Conservation (phyloP, 2,329 filamentous ascomycete species). For the Venturiaceae sp. region DNA sequence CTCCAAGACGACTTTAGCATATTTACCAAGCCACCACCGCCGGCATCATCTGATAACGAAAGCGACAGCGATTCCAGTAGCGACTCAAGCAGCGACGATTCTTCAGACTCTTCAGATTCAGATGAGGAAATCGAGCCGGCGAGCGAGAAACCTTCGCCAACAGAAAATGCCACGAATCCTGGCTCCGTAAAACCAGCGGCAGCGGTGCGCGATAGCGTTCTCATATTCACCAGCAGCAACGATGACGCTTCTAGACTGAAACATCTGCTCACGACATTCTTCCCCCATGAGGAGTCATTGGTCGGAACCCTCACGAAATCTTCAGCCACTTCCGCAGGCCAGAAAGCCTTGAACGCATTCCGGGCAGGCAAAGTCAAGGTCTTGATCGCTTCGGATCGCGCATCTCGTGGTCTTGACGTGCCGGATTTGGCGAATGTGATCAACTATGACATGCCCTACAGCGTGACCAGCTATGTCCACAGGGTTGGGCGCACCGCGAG, state of each 20-base stretch:
- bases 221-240: constrained; percentile 88
- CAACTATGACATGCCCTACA: constrained; percentile 86
- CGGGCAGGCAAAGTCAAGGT: constrained; percentile 52
- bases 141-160: not conserved
- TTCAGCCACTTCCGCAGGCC: constrained; percentile 60
- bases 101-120: not conserved
- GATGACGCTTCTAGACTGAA: constrained; percentile 81
- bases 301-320: constrained; percentile 70
- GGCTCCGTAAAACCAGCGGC: not conserved
- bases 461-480: constrained; percentile 77
- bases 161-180: not conserved
- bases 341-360: constrained; percentile 60
- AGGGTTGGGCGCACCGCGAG: constrained; percentile 85
- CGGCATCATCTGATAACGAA: constrained; percentile 16
- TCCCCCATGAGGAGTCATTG: constrained; percentile 44
- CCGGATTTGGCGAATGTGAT: constrained; percentile 71
- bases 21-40: constrained; percentile 6
- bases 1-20: constrained; percentile 32
- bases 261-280: constrained; percentile 62
- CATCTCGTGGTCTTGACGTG: constrained; percentile 81
- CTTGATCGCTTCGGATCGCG: constrained; percentile 86
- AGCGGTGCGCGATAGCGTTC: constrained; percentile 27
- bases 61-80: constrained; percentile 18
- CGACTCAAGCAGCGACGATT: constrained; percentile 8
- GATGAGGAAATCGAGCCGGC: not conserved